Conservation (phyloP, 2,329 filamentous ascomycete species). For the Colletotrichum somersetense region DNA sequence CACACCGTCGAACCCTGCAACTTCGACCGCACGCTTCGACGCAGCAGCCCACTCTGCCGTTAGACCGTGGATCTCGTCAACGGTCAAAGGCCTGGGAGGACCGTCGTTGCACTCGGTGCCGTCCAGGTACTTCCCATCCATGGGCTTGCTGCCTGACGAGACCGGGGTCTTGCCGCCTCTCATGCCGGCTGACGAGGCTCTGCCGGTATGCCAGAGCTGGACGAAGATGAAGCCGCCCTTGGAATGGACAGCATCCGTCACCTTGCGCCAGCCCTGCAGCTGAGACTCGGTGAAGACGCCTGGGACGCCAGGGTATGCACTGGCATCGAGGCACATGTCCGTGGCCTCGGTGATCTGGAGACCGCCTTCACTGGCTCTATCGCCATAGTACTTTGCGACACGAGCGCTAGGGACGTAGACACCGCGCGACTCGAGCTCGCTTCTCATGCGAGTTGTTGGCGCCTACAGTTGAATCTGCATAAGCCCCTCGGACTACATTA, state of each 20-base stretch:
- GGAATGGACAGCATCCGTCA: conserved; percentile 73
- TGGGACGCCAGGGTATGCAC: conserved; percentile 48
- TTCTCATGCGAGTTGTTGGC: conserved; percentile 45
- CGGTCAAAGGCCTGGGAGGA: conserved; percentile 72
- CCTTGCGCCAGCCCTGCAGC: conserved; percentile 65
- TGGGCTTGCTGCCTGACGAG: conserved; percentile 55
- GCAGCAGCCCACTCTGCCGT: conserved; percentile 69
- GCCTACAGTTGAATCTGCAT: conserved; percentile 1
- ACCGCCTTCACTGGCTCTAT: conserved; percentile 51
- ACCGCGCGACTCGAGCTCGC: conserved; percentile 49
- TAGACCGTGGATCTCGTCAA: conserved; percentile 72
- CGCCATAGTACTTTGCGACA: conserved; percentile 49
- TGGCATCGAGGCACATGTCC: conserved; percentile 47
- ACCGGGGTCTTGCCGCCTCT: conserved; percentile 45
- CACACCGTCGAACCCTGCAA: conserved; percentile 77
- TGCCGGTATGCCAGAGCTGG: conserved; percentile 73
- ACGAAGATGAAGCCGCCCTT: conserved; percentile 71
- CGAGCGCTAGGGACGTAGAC: conserved; percentile 49
- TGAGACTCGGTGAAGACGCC: conserved; percentile 49
- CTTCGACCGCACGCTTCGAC: conserved; percentile 64
- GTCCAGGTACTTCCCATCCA: conserved; percentile 45
- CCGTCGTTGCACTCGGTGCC: conserved; percentile 46
- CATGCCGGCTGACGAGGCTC: conserved; percentile 54
- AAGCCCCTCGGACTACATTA: no score
- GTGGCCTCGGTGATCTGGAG: conserved; percentile 50